These are phyloP conservation scores for Termitomyces sp. DNA, from an alignment of 768 basidiomycete genomes.

Conservation along the genomic window DNA sequence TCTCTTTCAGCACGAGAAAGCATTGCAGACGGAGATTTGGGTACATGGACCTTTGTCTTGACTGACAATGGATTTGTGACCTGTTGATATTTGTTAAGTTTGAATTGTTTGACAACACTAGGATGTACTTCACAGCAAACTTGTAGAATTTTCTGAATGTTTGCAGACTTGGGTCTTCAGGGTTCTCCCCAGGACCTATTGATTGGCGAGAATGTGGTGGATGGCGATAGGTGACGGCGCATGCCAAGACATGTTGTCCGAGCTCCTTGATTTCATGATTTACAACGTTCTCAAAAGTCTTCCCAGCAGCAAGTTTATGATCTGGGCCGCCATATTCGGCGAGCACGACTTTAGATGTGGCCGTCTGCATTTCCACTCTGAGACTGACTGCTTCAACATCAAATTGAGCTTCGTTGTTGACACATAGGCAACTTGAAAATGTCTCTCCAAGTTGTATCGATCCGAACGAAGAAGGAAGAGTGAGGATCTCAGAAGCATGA, in stretches of 20 bases:
- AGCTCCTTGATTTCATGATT: conserved; percentile 92
- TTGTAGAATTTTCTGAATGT: conserved; percentile 89
- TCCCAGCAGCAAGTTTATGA: conserved; percentile 43
- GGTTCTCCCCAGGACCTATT: conserved; percentile 42
- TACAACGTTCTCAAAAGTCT: conserved; percentile 62
- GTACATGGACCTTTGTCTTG: conserved; percentile 86
- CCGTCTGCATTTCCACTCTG: conserved; percentile 84
- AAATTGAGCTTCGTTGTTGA: conserved; percentile 71
- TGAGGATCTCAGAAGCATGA: conserved; percentile 72
- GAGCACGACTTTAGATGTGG: conserved; percentile 54
- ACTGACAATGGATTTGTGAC: conserved; percentile 93
- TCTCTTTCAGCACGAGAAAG: conserved; percentile 62
- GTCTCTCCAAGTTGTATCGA: conserved; percentile 87
- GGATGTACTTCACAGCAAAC: conserved; percentile 60
- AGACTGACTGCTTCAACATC: conserved; percentile 60
- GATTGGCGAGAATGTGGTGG: conserved; percentile 49
- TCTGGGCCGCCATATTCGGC: conserved; percentile 58
- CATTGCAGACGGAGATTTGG: conserved; percentile 67
- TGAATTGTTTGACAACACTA: background rate
- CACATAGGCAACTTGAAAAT: conserved; percentile 74
- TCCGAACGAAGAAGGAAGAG: conserved; percentile 79
- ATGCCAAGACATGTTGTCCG: conserved; percentile 85
- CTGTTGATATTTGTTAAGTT: conserved; percentile 29
- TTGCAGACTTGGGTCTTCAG: conserved; percentile 50
- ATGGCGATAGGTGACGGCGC: conserved; percentile 77